Percentiles rank a stretch among this genome's conserved stretches.
These are phyloP conservation scores for Detonula confervacea DNA, from an alignment of 352 stramenopile genomes.

Conservation along the genomic window DNA sequence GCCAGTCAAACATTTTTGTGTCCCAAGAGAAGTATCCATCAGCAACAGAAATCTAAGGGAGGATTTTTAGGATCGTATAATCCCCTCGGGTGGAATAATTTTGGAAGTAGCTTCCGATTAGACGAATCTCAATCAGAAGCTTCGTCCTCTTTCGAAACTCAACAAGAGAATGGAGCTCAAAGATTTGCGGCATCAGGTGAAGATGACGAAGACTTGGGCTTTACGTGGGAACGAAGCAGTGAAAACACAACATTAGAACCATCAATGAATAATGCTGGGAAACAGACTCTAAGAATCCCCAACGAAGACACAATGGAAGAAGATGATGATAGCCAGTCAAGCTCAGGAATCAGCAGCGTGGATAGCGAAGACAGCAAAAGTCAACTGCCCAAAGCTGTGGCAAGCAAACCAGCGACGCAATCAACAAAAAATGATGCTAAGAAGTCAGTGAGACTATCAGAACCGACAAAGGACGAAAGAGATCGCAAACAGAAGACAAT, in stretches of 20 bases:
- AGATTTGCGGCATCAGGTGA: constrained; percentile 35
- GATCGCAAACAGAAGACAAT: constrained; percentile 17
- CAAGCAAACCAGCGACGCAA: constrained; percentile 8
- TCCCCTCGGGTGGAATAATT: constrained; percentile 69
- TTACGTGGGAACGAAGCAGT: constrained; percentile 76
- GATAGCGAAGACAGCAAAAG: constrained; percentile 33
- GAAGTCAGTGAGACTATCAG: constrained; percentile 13
- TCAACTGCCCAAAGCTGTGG: background rate
- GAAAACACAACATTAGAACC: constrained; percentile 38
- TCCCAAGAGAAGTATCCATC: constrained; percentile 30
- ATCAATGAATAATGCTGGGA: constrained; percentile 28
- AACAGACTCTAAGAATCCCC: constrained; percentile 8
- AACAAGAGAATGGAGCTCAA: constrained; percentile 12
- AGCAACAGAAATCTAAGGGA: constrained; percentile 20
- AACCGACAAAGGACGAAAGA: constrained; percentile 6
- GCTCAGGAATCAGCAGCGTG: constrained; percentile 23
- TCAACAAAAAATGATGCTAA: constrained; percentile 10
- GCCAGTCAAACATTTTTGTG: constrained; percentile 21
- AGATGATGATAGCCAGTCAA: constrained; percentile 38
- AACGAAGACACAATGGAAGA: constrained; percentile 16
- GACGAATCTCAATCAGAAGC: constrained; percentile 51
- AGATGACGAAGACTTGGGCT: constrained; percentile 67
- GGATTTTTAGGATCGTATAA: constrained; percentile 54
- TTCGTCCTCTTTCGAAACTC: constrained; percentile 26
- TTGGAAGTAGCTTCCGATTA: constrained; percentile 47